Base-by-base conservation (phyloP, 1,139 yeast genomes). In the Geotrichum carabidarum region DNA sequence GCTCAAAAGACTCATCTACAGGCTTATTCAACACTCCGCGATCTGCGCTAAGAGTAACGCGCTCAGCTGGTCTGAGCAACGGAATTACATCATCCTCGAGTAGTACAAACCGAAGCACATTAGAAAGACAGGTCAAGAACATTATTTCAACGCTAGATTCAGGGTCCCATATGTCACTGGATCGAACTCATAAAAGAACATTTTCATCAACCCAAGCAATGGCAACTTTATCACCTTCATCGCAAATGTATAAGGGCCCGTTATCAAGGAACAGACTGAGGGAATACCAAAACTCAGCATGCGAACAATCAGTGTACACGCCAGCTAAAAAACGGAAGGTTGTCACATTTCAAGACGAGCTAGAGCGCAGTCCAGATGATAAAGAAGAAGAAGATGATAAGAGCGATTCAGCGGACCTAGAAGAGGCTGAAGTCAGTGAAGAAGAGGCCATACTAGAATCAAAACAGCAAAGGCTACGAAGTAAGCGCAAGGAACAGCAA, bases 291-390 rank as follows among this genome's bases (percentile, higher is more conserved):
- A 32, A 12, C 30, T n/a, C 38, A 12, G 11, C 48, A 2, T 34
- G n/a, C 18, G 40, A 44, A 1, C 48, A 6, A 4, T 14, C n/a
- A 9, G 38, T 45, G 27, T 22, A 22, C 5, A 22, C 27, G 5
- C 49, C 49, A 7, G 38, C 37, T 2, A 45, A 45, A 15, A 45
- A 36, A 36, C 49, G 49, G 8, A 45, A 45, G 17, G 49, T 45
- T 8, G 49, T 45, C 8, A 45, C 49, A 8, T 45, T 45, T 22
- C 41, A 45, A 35, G 49, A 45, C 8, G 40, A 44, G 5, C 43
- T 9, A 15, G 17, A 15, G 43, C 17, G 4, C 15, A 14, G 18
- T 34, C 36, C 22, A n/a, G 36, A 43, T 7, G 46, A 43, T 12
- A n/a, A 14, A 14, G 46, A 43, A 17, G 31, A 27, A 11, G 46